Evolutionary conservation across 495 filamentous ascomycete species (phyloP), one percentile per base, ranked within the genome.

Genomic region (Pyronema domesticum): DNA sequence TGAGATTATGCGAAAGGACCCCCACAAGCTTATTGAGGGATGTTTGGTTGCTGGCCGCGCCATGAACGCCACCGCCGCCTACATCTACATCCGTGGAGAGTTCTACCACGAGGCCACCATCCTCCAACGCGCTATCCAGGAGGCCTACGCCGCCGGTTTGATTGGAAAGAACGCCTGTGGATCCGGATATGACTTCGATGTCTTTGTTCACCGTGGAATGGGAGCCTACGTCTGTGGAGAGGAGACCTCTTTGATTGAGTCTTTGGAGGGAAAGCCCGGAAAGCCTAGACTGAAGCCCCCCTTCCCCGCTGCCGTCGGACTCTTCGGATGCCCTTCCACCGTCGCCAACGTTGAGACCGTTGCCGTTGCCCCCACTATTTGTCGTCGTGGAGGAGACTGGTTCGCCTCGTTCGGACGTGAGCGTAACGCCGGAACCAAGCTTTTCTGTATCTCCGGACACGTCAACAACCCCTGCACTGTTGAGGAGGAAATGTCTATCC

Each of bases 1-100:
- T 66, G 93, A 96, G 71, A 98, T 98, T 65, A 98, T 98, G 89
- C 86, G 91, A 68, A 96, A 98, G 71, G 93, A 98, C 67, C 91
- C 91, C 44, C 91, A 98, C 74, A 96, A 96, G 75, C 81, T 98
- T 55, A 75, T 98, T 59, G 91, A 98, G 73, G 91, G 91, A 62
- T 98, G 91, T 71, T 72, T 98, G 56, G 87, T 98, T 42, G 93
- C 94, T 54, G 91, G 91, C 17, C 85, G 89, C 63, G 85, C 87
- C 59, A 95, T 95, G 88, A 94, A 98, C 71, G 89, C 87, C 68
- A 89, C 86, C 33, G 93, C 91, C 59, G 91, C 91, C 60, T 98
- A 98, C 72, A 98, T 98, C 67, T 98, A 98, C 69, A 96, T 98
- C 66, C 91, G 91, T 68, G 91, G 91, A 62, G 91, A 98, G 69